Evolutionary conservation across 2,329 filamentous ascomycete species (phyloP).

Genomic region (Colletotrichum eleusines): DNA sequence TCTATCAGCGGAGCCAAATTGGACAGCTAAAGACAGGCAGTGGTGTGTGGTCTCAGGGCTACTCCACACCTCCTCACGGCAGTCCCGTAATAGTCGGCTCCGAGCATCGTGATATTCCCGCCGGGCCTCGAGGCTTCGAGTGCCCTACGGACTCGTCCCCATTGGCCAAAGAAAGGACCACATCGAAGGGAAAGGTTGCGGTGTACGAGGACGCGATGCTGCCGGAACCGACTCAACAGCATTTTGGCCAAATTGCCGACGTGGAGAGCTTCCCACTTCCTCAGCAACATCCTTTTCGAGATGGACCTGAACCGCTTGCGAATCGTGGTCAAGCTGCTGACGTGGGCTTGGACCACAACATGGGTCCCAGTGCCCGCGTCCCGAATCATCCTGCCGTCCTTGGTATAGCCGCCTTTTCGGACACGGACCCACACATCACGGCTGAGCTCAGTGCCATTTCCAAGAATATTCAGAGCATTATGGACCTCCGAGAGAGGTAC

Average conservation of each 20-base stretch:
- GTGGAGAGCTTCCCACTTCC: neutral
- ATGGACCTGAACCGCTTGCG: neutral
- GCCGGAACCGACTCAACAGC: constrained; percentile 19
- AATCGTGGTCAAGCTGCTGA: neutral
- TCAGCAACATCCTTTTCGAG: neutral
- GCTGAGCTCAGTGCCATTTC: constrained; percentile 89
- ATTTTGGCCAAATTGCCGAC: neutral
- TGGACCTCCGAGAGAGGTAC: constrained; percentile 90
- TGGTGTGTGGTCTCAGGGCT: constrained; percentile 53
- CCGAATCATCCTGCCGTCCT: constrained; percentile 64
- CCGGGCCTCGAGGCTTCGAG: constrained; percentile 47
- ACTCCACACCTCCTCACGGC: constrained; percentile 56
- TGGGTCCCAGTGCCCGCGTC: neutral
- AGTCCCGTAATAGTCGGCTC: constrained; percentile 57
- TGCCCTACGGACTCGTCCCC: constrained; percentile 45
- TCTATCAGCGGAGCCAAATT: constrained; percentile 90
- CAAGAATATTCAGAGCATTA: constrained; percentile 88
- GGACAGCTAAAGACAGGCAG: constrained; percentile 59
- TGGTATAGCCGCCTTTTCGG: constrained; percentile 75
- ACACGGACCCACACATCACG: constrained; percentile 83
- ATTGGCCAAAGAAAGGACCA: constrained; percentile 3
- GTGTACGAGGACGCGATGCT: constrained; percentile 26
- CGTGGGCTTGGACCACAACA: constrained; percentile 13
- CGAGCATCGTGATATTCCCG: constrained; percentile 43
- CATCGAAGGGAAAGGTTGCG: neutral